Base-by-base conservation (phyloP, 2,329 filamentous ascomycete genomes). In the Cordyceps javanica region DNA sequence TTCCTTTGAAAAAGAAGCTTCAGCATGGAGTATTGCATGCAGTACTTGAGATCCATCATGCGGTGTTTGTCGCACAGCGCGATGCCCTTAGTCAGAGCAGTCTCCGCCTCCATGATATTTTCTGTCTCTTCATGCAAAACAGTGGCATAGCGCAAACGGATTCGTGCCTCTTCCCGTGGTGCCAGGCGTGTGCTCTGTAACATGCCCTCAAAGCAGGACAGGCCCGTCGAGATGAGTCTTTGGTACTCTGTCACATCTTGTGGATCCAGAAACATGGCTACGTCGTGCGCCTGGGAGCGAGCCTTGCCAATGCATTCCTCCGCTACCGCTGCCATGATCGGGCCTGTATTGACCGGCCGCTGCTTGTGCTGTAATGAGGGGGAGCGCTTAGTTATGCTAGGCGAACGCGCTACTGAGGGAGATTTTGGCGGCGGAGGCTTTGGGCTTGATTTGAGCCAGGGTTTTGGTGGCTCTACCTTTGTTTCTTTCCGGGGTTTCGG, bases 241-340 rank as follows among this genome's bases (percentile, higher is more conserved):
- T 90, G 83, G 65, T 92, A 91, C 60, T 85, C 78, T n/a, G 82
- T 77, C 9, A 89, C 68, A 39, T 79, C 75, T 36, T 72, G 69
- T 3, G 67, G 60, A 14, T 72, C 66, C n/a, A 70, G 59, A 14
- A 64, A 66, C 67, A 74, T 73, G 42, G 73, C 72, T 1, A 73
- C 69, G 55, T 80, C 71, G 55, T 81, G 76, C 54, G 81, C 76
- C 2, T 78, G 74, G 19, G 73, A 72, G 60, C 86, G 82, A 16
- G 89, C 89, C 55, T 84, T 85, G 26, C 75, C 74, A 54, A 92
- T 83, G 64, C 89, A 91, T 62, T 93, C 88, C 64, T 93, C 88
- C 2, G 88, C 88, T 14, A 91, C 77, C n/a, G 81, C 82, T 8
- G 90, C 75, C 58, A 92, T 75, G 9, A 91, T 73, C 2, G 85